Percentiles rank a stretch among this genome's conserved stretches.
Conservation (phyloP, 2,329 filamentous ascomycete genomes). For the Aspergillaceae sp. region DNA sequence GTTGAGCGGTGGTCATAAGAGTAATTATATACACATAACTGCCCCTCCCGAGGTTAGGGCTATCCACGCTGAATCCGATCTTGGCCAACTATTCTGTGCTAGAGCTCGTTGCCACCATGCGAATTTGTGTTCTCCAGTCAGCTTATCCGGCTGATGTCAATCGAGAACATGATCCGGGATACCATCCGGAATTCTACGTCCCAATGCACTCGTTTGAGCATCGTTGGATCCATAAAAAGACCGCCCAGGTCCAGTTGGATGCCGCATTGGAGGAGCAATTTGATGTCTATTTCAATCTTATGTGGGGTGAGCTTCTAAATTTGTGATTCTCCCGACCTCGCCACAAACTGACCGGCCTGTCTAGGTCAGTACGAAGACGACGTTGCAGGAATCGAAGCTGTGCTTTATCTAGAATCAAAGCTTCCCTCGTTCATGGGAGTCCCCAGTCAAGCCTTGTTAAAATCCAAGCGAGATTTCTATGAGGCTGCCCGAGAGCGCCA, state of each 20-base stretch:
- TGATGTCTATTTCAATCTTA: conserved; percentile 19
- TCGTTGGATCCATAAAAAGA: conserved; percentile 12
- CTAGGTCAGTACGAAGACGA: conserved; percentile 8
- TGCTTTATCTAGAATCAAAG: conserved; percentile 15
- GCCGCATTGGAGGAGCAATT: conserved; percentile 9
- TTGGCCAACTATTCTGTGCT: too few species aligned
- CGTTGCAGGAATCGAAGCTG: conserved; percentile 14
- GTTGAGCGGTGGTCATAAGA: too few species aligned
- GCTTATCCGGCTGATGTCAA: neutral
- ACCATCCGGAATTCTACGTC: conserved; percentile 4
- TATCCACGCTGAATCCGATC: too few species aligned
- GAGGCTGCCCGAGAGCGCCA: conserved; percentile 7
- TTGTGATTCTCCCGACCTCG: too few species aligned
- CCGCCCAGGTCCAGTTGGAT: conserved; percentile 14
- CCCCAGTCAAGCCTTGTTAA: conserved; percentile 9
- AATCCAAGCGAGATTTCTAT: conserved; percentile 16
- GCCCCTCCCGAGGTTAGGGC: too few species aligned
- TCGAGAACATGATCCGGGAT: conserved; percentile 3
- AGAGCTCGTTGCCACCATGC: neutral
- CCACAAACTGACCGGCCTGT: too few species aligned
- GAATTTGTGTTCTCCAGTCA: neutral
- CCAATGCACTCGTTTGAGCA: conserved; percentile 13
- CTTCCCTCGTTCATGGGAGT: conserved; percentile 11
- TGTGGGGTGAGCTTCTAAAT: conserved; percentile 12
- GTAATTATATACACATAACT: too few species aligned